Percentiles rank a stretch among this genome's conserved stretches.
Evolutionary conservation across 192 early-diverging fungal species (phyloP).

Genomic region (Mycoemilia scoparia): DNA sequence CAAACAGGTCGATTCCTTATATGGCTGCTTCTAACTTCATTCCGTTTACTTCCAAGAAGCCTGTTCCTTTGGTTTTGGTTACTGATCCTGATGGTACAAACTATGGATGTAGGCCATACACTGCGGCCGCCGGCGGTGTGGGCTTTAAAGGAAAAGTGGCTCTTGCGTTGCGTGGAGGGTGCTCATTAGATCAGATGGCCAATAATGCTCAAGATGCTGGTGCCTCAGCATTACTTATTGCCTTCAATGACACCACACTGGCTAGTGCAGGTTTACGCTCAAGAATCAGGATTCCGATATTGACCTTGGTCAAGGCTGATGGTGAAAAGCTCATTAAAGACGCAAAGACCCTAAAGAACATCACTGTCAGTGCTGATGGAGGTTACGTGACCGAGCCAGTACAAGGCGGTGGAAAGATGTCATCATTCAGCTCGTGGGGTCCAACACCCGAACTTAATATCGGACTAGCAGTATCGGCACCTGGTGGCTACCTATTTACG

Average conservation of each 20-base stretch:
- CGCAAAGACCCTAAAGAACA: slow-evolving; percentile 1
- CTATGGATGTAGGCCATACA: slow-evolving; percentile 36
- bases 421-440: slow-evolving; percentile 45
- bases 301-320: slow-evolving; percentile 19
- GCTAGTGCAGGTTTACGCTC: no score
- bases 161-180: slow-evolving; percentile 25
- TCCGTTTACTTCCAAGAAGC: no score
- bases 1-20: slow-evolving; percentile 25
- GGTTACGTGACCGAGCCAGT: slow-evolving; percentile 9
- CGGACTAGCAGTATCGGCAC: slow-evolving; percentile 41
- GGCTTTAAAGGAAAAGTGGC: slow-evolving; percentile 28
- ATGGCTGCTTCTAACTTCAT: no score
- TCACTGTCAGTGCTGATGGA: slow-evolving; percentile 9
- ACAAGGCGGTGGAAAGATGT: slow-evolving; percentile 27
- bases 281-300: slow-evolving; percentile 23
- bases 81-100: slow-evolving; percentile 24
- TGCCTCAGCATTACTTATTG: slow-evolving; percentile 27
- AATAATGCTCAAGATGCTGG: slow-evolving; percentile 25
- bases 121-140: no score
- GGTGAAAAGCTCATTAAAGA: slow-evolving; percentile 21
- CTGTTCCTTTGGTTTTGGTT: slow-evolving; percentile 19
- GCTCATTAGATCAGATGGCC: slow-evolving; percentile 26
- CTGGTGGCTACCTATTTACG: slow-evolving; percentile 50
- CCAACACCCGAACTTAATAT: slow-evolving; percentile 38
- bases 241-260: slow-evolving; percentile 20